Base-by-base conservation (phyloP, 257 asterid genomes). In the Solanum ossicruentum region DNA sequence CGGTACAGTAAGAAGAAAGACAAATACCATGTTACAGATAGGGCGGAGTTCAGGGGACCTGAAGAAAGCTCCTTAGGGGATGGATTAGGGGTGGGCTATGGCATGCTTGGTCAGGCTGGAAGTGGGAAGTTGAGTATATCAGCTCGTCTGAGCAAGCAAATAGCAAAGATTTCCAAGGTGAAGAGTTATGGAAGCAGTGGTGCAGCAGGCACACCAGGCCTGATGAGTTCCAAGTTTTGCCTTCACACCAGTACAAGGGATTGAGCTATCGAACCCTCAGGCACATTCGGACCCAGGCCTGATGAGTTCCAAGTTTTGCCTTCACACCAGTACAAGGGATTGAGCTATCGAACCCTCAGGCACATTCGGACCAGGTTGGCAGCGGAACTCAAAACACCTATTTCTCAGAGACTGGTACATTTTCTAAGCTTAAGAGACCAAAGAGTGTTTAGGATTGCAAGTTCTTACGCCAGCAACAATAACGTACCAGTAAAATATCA, bases 241-340 rank as follows among this genome's bases (percentile, higher is more conserved):
- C 85, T 96, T 96, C 90, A 94, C 99, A 11, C 98, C 99, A 18
- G 98, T 94, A 87, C 99, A 96, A 98, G 99, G 98, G 16, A 94
- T 96, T 26, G 98, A 96, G 92, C 97, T 96, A 61, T 91, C 97
- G n/a, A 96, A 96, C 79, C 99, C 99, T 86, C 98, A 93, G 85
- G 97, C 98, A 13, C 84, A 56, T 83, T 86, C 89, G 2, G 91
- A 90, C 85, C 98, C n/a, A n/a, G n/a, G n/a, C n/a, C n/a, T n/a
- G n/a, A n/a, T n/a, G n/a, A n/a, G n/a, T n/a, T n/a, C n/a, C n/a
- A n/a, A n/a, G n/a, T n/a, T n/a, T n/a, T n/a, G n/a, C n/a, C n/a
- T n/a, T n/a, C n/a, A n/a, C n/a, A n/a, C 98, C 99, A 18, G 98
- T 94, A 87, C 99, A 96, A 98, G 99, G 98, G 16, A 94, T 96